These are phyloP conservation scores for Penicillium thymicola DNA, from an alignment of 2,329 filamentous ascomycete genomes.

Conservation along the genomic window DNA sequence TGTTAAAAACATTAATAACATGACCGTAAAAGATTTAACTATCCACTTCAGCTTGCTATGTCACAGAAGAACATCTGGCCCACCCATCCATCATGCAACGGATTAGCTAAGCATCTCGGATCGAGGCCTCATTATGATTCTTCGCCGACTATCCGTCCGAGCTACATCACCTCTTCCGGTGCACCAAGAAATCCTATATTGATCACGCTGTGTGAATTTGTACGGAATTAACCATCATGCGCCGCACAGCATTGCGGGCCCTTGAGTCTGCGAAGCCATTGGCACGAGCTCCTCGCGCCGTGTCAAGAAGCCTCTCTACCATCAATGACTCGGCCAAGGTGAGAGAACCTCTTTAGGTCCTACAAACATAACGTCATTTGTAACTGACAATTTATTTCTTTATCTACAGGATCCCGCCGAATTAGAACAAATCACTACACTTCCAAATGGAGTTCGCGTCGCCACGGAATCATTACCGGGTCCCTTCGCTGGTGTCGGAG, in stretches of 20 bases:
- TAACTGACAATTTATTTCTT: slow-evolving; percentile 7
- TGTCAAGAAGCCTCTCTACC: slow-evolving; percentile 38
- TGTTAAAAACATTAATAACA: neutral
- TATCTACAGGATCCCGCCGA: slow-evolving; percentile 70
- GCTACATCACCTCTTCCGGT: slow-evolving; percentile 14
- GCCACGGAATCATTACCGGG: slow-evolving; percentile 92
- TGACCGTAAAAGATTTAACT: neutral
- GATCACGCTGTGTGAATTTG: neutral
- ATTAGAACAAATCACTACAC: slow-evolving; percentile 79
- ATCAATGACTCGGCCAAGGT: slow-evolving; percentile 37
- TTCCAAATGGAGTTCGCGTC: slow-evolving; percentile 89
- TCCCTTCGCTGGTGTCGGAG: slow-evolving; percentile 89
- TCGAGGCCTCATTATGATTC: slow-evolving; percentile 23
- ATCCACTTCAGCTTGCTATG: neutral
- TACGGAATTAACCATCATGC: slow-evolving; percentile 30
- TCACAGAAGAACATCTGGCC: neutral
- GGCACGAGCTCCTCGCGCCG: slow-evolving; percentile 32
- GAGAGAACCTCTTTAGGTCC: slow-evolving; percentile 5
- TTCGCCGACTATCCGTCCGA: slow-evolving; percentile 12
- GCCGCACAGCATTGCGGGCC: slow-evolving; percentile 41
- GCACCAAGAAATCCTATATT: slow-evolving; percentile 4
- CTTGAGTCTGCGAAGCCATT: slow-evolving; percentile 39
- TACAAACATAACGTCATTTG: neutral
- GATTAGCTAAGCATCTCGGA: slow-evolving; percentile 33
- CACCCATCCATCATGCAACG: slow-evolving; percentile 1